phyloP scores from a whole-genome alignment of 169 alveolate species.

The Sarcocystis neurona region DNA sequence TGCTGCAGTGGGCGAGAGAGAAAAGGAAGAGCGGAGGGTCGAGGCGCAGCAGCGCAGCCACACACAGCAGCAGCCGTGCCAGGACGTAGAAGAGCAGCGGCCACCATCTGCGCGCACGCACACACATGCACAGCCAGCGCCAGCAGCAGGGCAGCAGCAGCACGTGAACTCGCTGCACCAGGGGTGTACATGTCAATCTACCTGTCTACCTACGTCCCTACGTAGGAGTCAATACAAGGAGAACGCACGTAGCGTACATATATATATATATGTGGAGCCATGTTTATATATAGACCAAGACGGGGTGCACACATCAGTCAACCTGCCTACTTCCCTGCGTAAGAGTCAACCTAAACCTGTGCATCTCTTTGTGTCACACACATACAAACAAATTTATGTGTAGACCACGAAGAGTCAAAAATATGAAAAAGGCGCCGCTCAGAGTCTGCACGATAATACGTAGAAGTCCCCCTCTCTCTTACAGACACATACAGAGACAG shows the following conservation, averaged over 20 bases:
- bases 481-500: no score
- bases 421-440: no score
- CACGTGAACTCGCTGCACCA: background rate
- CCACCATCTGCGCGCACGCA: constrained; percentile 57
- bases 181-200: background rate
- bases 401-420: no score
- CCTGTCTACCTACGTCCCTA: no score
- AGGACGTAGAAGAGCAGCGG: constrained; percentile 57
- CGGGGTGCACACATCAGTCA: background rate
- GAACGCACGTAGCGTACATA: no score
- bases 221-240: no score
- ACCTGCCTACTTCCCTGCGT: no score
- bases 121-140: background rate
- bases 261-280: background rate
- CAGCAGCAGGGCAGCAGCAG: background rate
- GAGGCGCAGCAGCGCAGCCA: constrained; percentile 42
- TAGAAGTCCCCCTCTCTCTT: no score
- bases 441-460: no score
- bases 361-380: no score
- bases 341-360: no score
- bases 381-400: no score
- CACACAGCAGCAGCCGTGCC: constrained; percentile 59
- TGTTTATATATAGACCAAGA: background rate
- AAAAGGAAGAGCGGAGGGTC: constrained; percentile 45
- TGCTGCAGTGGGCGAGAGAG: constrained; percentile 52